Evolutionary conservation across 225 moss, liverwort and hornwort species (phyloP).

Genomic region (Climacium dendroides): DNA sequence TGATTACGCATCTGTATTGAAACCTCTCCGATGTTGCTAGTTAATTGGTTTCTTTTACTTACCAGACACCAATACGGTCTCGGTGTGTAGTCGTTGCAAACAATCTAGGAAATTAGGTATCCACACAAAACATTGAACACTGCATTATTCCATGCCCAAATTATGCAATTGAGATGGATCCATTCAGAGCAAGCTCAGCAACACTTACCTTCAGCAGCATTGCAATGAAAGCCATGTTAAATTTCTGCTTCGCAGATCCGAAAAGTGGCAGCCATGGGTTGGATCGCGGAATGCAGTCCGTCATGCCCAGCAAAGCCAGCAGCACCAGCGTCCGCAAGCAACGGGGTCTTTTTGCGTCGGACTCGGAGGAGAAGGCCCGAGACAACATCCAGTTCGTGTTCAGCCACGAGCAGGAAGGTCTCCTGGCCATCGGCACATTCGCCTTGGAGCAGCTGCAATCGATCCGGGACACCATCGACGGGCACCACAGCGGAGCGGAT

Average conservation of each 20-base stretch:
- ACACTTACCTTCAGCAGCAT: neutral
- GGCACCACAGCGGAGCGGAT: neutral
- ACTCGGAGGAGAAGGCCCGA: conserved; percentile 7
- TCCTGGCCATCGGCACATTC: conserved; percentile 41
- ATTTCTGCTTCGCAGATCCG: neutral
- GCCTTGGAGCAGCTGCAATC: conserved; percentile 25
- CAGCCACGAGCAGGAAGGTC: conserved; percentile 20
- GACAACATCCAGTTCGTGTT: conserved; percentile 24
- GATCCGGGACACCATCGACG: neutral
- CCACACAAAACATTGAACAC: neutral
- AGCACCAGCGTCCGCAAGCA: neutral
- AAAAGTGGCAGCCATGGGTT: neutral
- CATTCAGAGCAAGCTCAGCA: neutral
- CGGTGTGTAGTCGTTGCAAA: neutral
- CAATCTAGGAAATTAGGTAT: neutral
- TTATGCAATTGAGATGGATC: neutral
- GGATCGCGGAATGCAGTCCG: neutral
- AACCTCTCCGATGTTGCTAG: neutral
- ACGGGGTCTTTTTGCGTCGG: neutral
- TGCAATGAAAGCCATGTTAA: neutral
- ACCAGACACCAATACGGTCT: neutral
- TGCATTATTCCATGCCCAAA: too few relatives aligned
- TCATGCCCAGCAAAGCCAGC: neutral
- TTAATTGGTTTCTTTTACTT: neutral
- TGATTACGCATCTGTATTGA: neutral